Evolutionary conservation across 352 stramenopile species (phyloP).

Genomic region (Phytopythium delawarense): DNA sequence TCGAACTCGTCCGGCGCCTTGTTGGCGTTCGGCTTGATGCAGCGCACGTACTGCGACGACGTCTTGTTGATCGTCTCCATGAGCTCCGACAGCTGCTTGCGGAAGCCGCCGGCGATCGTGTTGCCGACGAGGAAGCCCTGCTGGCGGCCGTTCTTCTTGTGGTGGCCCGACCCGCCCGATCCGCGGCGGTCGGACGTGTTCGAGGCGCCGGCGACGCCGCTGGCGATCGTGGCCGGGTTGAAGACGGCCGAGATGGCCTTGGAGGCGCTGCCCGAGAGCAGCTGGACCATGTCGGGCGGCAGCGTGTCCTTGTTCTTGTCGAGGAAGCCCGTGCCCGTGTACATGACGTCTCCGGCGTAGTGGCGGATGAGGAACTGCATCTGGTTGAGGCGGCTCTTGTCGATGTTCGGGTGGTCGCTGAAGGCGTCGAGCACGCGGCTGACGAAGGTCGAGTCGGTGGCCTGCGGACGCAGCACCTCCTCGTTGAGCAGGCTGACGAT

Average conservation of each 20-base stretch:
- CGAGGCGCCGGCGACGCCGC: conserved; percentile 8
- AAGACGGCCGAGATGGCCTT: conserved; percentile 71
- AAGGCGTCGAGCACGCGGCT: conserved; percentile 79
- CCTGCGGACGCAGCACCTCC: conserved; percentile 89
- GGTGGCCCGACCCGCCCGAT: conserved; percentile 26
- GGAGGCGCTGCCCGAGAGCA: conserved; percentile 59
- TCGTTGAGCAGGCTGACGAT: conserved; percentile 95
- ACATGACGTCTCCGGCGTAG: conserved; percentile 81
- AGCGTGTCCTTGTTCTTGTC: conserved; percentile 89
- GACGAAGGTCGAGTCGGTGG: conserved; percentile 79
- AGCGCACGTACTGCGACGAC: conserved; percentile 85
- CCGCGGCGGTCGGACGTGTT: conserved; percentile 23
- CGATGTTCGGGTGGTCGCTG: conserved; percentile 72
- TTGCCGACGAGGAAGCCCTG: conserved; percentile 82
- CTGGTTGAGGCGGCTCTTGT: conserved; percentile 84
- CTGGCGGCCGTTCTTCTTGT: conserved; percentile 44
- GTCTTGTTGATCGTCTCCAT: conserved; percentile 89
- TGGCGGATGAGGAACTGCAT: conserved; percentile 79
- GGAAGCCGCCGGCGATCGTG: conserved; percentile 82
- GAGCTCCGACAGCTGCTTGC: conserved; percentile 78
- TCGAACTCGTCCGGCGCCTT: conserved; percentile 85
- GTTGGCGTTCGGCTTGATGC: conserved; percentile 90
- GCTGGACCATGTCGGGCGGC: conserved; percentile 71
- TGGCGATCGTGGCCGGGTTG: conserved; percentile 26
- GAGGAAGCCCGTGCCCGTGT: conserved; percentile 68